A percentile compares a stretch with the other conserved stretches of the same genome.
Conservation (phyloP, 768 basidiomycete genomes). For the Leccinum disarticulatum region DNA sequence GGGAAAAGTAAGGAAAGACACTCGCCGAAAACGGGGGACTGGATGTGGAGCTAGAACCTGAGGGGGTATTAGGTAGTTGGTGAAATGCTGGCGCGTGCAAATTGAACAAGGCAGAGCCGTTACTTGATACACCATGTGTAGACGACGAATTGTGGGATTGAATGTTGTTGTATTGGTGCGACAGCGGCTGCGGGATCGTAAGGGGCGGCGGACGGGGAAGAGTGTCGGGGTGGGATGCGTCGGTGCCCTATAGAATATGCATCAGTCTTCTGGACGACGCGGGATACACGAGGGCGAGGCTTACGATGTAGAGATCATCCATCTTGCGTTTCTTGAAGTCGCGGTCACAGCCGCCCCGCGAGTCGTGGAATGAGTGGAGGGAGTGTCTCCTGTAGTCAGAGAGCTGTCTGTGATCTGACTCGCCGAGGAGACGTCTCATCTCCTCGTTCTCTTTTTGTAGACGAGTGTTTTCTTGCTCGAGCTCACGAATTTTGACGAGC, state of each 20-base stretch:
- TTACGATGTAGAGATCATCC: constrained; percentile 58
- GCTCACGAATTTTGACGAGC: constrained; percentile 72
- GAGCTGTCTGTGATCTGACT: constrained; percentile 39
- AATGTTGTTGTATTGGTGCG: constrained; percentile 48
- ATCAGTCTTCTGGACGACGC: neutral
- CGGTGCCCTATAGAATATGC: constrained; percentile 40
- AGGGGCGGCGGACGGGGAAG: constrained; percentile 52
- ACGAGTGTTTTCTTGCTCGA: constrained; percentile 76
- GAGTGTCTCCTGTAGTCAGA: constrained; percentile 51
- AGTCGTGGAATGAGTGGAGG: constrained; percentile 47
- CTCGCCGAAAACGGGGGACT: constrained; percentile 89
- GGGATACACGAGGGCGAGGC: neutral
- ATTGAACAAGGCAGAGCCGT: constrained; percentile 47
- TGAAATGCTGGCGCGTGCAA: constrained; percentile 58
- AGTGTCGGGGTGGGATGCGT: constrained; percentile 40
- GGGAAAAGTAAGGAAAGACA: constrained; percentile 46
- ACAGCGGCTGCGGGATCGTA: constrained; percentile 56
- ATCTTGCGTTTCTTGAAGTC: constrained; percentile 65
- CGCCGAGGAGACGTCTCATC: constrained; percentile 63
- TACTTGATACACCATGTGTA: constrained; percentile 37
- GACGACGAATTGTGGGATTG: constrained; percentile 42
- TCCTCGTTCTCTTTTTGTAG: constrained; percentile 75
- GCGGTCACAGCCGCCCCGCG: constrained; percentile 48
- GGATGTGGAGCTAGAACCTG: constrained; percentile 69
- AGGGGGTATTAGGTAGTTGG: constrained; percentile 66